Evolutionary conservation across 164 flowering plant genomes (phyloP).

Genomic region (Umbilicus rupestris): DNA sequence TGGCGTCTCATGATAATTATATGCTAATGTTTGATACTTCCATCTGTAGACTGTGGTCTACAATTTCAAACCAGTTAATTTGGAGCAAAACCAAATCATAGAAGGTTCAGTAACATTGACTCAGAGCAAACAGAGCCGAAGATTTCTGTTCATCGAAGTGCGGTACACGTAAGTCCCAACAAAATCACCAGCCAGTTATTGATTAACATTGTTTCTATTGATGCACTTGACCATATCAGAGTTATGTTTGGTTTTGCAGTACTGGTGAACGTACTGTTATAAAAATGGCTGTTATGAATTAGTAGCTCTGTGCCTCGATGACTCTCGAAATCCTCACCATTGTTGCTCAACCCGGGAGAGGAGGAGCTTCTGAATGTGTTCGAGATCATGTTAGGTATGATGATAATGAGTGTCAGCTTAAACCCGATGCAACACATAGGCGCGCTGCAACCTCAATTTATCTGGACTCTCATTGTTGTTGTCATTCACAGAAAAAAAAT

Average conservation of each 20-base stretch:
- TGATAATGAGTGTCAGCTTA: too few relatives aligned
- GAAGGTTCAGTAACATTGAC: constrained; percentile 76
- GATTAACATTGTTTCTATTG: not conserved
- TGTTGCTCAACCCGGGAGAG: too few relatives aligned
- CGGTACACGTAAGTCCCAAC: constrained; percentile 70
- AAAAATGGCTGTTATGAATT: constrained; percentile 77
- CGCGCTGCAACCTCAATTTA: too few relatives aligned
- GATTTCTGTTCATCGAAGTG: constrained; percentile 85
- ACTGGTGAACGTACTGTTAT: constrained; percentile 73
- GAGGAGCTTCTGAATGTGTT: too few relatives aligned
- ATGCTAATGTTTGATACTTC: not conserved
- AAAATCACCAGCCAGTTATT: not conserved
- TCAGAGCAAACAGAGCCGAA: constrained; percentile 78
- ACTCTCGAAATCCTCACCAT: too few relatives aligned
- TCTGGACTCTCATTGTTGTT: too few relatives aligned
- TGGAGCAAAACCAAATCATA: constrained; percentile 88
- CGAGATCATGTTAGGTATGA: too few relatives aligned
- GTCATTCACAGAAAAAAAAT: too few relatives aligned
- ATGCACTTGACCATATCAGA: not conserved
- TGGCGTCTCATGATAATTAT: too few relatives aligned
- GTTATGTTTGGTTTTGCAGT: constrained; percentile 30
- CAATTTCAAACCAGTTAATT: constrained; percentile 78
- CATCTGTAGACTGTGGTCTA: constrained; percentile 78
- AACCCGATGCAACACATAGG: too few relatives aligned
- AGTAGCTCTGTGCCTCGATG: constrained; percentile 27